Evolutionary conservation across 2,329 filamentous ascomycete genomes (phyloP), one percentile per base, ranked within the genome.

Genomic region (Fusarium guadeloupense): DNA sequence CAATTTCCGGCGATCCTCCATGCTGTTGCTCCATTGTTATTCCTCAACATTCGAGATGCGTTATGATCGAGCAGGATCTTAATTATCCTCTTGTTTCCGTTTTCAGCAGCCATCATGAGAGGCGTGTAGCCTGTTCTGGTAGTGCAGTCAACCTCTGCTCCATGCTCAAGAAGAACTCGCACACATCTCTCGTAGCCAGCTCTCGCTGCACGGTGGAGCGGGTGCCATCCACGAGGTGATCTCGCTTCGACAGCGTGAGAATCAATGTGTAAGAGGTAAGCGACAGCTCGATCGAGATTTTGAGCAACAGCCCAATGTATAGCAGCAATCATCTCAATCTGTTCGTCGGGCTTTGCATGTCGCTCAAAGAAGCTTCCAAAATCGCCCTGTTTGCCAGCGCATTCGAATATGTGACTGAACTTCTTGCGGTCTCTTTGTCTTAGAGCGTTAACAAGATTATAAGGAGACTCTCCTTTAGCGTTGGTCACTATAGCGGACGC

Each of bases 81-180:
- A 16, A 52, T 9, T 7, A 43, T n/a, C 14, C 40, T 49, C 20
- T 38, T 34, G 13, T 59, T 12, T 1, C 54, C 54, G 9, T 59
- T 46, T 10, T 59, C 54, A 5, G 54, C 42, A 10, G 58, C 48
- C 33, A 61, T 28, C 54, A 61, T 61, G 1, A 61, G 17, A 12
- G 58, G 54, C n/a, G 58, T 61, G 35, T 44, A 54, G 4, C 49
- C 34, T 2, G 37, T 41, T 23, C 54, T 61, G 3, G 54, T 57
- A n/a, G 26, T 41, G 4, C 40, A 59, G 31, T 62, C 34, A 17
- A 48, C 35, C 8, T 59, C 37, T 3, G 54, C 55, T 1, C 50
- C 48, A 25, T 59, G 55, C 4, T 31, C 25, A 17, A 62, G 43
- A 26, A 62, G 55, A 5, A 48, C 42, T n/a, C 12, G 8, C 30